These are phyloP conservation scores for Malus fusca DNA, from an alignment of 306 rosid genomes.

Conservation along the genomic window DNA sequence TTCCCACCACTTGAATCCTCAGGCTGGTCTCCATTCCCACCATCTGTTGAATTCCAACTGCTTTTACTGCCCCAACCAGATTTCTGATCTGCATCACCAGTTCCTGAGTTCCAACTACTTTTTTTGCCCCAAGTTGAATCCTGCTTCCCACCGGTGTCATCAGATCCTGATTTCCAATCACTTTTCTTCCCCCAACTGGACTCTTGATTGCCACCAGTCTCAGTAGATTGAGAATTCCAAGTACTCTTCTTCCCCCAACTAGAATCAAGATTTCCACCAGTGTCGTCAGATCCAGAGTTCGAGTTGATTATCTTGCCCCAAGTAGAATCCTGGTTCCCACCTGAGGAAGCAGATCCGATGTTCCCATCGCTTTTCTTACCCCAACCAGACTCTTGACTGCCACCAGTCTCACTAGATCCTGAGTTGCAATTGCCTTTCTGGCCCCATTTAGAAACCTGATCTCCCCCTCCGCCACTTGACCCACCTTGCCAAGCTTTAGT, in stretches of 20 bases:
- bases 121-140: constrained; percentile 27
- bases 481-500: not conserved
- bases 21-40: constrained; percentile 24
- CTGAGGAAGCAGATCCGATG: constrained; percentile 22
- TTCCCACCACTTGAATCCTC: constrained; percentile 20
- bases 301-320: constrained; percentile 40
- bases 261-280: not conserved
- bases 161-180: constrained; percentile 32
- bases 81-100: not conserved
- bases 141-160: constrained; percentile 21
- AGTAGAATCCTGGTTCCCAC: constrained; percentile 20
- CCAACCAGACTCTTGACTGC: constrained; percentile 23
- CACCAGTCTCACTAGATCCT: constrained; percentile 25
- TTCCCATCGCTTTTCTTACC: constrained; percentile 40
- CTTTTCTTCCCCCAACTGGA: constrained; percentile 36
- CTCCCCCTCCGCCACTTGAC: not conserved
- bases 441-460: constrained; percentile 29
- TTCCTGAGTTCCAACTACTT: not conserved
- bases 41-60: constrained; percentile 18
- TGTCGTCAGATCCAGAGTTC: constrained; percentile 26
- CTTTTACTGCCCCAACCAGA: constrained; percentile 25
- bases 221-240: constrained; percentile 25
- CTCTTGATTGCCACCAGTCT: constrained; percentile 21
- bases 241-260: constrained; percentile 10
- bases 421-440: constrained; percentile 15